Conservation (phyloP, 176 grass and related monocot species). For the Aegilops umbellulata region DNA sequence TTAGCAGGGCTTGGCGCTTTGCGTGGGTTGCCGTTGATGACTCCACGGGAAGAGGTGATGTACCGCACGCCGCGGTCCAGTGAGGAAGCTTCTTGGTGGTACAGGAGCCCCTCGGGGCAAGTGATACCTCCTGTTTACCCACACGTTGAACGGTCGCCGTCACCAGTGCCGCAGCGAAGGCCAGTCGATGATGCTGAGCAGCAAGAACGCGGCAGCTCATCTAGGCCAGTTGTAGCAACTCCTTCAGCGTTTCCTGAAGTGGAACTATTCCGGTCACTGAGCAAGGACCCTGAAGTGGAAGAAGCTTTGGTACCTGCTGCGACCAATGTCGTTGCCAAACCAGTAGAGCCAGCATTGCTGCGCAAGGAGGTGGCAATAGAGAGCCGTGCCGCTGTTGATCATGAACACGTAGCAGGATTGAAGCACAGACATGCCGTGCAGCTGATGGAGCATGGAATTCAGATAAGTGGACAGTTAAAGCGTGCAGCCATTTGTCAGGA, state of each 20-base stretch:
- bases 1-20: background rate
- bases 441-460: background rate
- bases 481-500: background rate
- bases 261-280: background rate
- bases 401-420: background rate
- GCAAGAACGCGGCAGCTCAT: background rate
- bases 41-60: constrained; percentile 7
- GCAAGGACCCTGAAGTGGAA: background rate
- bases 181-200: background rate
- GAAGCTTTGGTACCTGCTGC: background rate
- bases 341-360: background rate
- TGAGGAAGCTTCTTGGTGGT: background rate
- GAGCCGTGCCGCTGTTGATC: background rate
- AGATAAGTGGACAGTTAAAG: background rate
- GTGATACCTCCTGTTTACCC: constrained; percentile 20
- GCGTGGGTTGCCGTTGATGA: background rate
- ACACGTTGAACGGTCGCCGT: constrained; percentile 15
- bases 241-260: background rate
- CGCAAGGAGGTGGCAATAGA: background rate
- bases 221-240: background rate
- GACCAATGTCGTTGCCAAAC: background rate
- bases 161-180: background rate
- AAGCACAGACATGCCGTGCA: background rate
- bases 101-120: background rate
- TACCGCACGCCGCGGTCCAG: background rate